Conservation (phyloP, 257 asterid genomes). For the Lantana camara region DNA sequence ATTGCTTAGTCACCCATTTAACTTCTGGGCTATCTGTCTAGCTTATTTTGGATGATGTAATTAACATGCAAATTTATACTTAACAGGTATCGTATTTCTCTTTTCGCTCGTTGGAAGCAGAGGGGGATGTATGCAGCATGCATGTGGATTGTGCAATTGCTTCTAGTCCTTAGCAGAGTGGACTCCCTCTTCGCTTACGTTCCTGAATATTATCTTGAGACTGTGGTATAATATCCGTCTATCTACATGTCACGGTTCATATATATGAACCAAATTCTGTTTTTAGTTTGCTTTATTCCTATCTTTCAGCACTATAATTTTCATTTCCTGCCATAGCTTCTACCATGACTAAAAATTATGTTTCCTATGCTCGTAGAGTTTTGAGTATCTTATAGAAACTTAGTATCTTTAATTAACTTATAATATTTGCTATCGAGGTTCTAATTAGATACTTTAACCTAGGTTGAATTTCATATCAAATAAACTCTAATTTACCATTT, state of each 20-base stretch:
- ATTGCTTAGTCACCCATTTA: slow-evolving; percentile 4
- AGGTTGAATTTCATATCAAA: not conserved
- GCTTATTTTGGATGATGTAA: slow-evolving; percentile 5
- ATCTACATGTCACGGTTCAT: not conserved
- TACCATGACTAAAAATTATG: slow-evolving; percentile 8
- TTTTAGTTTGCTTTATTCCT: slow-evolving; percentile 11
- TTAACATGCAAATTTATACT: slow-evolving; percentile 18
- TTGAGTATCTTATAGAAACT: too few species aligned
- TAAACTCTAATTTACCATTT: not conserved
- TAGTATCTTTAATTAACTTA: slow-evolving; percentile 3
- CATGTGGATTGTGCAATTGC: slow-evolving; percentile 94
- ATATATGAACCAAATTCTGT: slow-evolving; percentile 17
- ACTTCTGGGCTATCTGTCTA: slow-evolving; percentile 15
- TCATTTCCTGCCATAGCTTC: slow-evolving; percentile 11
- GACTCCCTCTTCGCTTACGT: slow-evolving; percentile 68
- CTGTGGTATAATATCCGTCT: slow-evolving; percentile 63
- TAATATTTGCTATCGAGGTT: slow-evolving; percentile 5
- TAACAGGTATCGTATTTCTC: slow-evolving; percentile 86
- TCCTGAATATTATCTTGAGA: slow-evolving; percentile 94
- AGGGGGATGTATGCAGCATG: slow-evolving; percentile 93
- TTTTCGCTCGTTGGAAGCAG: slow-evolving; percentile 92
- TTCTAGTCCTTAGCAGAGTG: slow-evolving; percentile 82
- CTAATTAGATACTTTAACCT: not conserved
- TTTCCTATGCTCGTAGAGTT: too few species aligned
- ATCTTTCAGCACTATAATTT: not conserved